A percentile compares a stretch with the other conserved stretches of the same genome.
Conservation (phyloP, 371 early-diverging fungal species). For the Dichotomocladium elegans region DNA sequence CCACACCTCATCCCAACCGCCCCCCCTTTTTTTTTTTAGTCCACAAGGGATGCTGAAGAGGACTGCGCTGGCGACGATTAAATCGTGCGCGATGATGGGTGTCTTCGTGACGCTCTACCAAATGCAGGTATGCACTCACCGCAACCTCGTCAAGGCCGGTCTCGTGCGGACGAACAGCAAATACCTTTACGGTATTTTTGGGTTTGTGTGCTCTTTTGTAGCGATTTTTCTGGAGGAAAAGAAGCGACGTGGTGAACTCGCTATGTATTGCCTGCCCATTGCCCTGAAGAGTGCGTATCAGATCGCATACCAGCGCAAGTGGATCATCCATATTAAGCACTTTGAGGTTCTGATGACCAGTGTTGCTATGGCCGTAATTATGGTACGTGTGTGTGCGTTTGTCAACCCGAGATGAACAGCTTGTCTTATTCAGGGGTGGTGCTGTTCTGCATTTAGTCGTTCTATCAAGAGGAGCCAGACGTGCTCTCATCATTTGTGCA, state of each 20-base stretch:
- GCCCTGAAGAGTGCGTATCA: conserved; percentile 55
- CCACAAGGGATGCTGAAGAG: conserved; percentile 45
- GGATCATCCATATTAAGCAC: conserved; percentile 54
- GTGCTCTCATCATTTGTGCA: conserved; percentile 56
- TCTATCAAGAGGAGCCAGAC: conserved; percentile 62
- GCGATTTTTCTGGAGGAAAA: conserved; percentile 71
- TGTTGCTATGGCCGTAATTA: conserved; percentile 51
- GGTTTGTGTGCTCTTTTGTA: conserved; percentile 47
- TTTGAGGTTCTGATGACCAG: conserved; percentile 54
- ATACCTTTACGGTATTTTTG: conserved; percentile 62
- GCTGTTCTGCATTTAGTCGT: conserved; percentile 35
- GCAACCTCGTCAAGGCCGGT: conserved; percentile 47
- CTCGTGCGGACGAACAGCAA: conserved; percentile 43
- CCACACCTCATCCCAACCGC: neutral
- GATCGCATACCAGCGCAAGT: conserved; percentile 53
- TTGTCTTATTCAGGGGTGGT: too few relatives aligned
- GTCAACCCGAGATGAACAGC: neutral
- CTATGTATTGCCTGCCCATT: conserved; percentile 67
- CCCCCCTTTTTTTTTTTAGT: conserved; percentile 16
- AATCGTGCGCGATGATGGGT: conserved; percentile 61
- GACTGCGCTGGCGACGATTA: conserved; percentile 49
- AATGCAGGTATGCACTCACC: conserved; percentile 58
- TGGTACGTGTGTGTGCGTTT: conserved; percentile 25
- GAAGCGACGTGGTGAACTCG: conserved; percentile 62
- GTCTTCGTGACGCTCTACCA: conserved; percentile 59